Base-by-base conservation (phyloP, 2,329 filamentous ascomycete genomes). In the Arthrobotrys pseudoclavata region DNA sequence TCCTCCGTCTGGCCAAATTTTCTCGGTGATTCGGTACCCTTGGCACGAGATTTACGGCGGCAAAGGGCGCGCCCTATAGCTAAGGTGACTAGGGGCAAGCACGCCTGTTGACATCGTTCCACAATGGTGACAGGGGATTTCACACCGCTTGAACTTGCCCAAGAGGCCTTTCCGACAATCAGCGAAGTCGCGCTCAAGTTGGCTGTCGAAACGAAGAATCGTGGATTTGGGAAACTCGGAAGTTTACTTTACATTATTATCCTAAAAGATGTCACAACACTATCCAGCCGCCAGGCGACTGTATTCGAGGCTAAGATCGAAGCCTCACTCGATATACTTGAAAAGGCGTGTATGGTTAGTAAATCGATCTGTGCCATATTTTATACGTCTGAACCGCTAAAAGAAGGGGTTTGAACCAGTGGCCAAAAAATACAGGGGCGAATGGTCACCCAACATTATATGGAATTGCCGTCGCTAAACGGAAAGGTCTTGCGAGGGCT, bases 271-370 rank as follows among this genome's bases (percentile, higher is more conserved):
- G 47, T 70, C 40, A 10, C 72, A 52, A 70, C 66, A 34, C 66
- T 76, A 29, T 70, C 72, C 9, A 31, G 48, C 24, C 24, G 61
- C 50, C 60, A 76, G 20, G 60, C 67, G 24, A 37, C 31, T 3
- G 24, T 48, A 15, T 70, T 61, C 50, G 66, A 76, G 34, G 45
- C 13, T 3, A 76, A 76, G 26, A 66, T 76, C 61, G 53, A 62
- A 18, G 60, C 50, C 0, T 53, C 64, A 18, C 31, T 76, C 9
- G 29, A 61, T 12, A 52, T 60, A 15, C 40, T 76, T 3, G 72
- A 76, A 26, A 70, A 45, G 31, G 72, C 72, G 4, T 76, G 72
- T 31, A 70, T 50, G 66, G 72, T 76, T 34, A 60, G 60, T 57
- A 47, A 31, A 22, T 4, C n/a, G 13, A 20, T n/a, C 1, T 31